Evolutionary conservation across 2,329 filamentous ascomycete species (phyloP), one percentile per base, ranked within the genome.

Genomic region (Aspergillus intermedius): DNA sequence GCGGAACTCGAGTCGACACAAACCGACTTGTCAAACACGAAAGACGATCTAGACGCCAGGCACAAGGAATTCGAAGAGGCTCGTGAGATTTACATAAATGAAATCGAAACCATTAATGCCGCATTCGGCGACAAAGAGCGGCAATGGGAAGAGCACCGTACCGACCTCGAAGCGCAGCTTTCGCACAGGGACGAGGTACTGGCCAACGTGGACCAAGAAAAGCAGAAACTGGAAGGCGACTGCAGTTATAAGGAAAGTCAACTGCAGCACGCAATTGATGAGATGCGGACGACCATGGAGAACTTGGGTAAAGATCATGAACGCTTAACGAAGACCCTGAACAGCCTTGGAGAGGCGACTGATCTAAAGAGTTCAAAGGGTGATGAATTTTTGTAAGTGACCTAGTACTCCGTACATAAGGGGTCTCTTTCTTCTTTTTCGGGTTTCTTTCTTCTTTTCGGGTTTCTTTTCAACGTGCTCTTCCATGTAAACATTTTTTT

Each of bases 291-390:
- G 46, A 70, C 71, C 10, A 78, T 78, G 68, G 68, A 74, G 41
- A 69, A 72, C 49, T 70, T 77, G 64, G 72, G 73, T 46, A 70
- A 74, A 52, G 77, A 80, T 54, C 73, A 74, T 45, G 73, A 76
- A 44, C 72, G 70, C 40, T 62, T 79, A 51, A 71, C 71, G 45
- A 76, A 74, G 60, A 74, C 74, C 44, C 69, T 76, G 53, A 73
- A 77, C 53, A 74, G 68, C 52, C 66, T 74, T 23, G 72, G 71
- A 44, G 77, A 78, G 61, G 75, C 76, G 52, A 77, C 74, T 49
- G 70, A 75, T 52, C 66, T 77, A 52, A 78, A 65, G 66, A 75
- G 60, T 60, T 74, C 61, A 59, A 73, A 74, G 53, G 71, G 71
- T 50, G 73, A 75, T 61, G 61, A 67, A 59, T 75, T 74, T 65